Percentiles rank a stretch among this genome's conserved stretches.
phyloP scores from a whole-genome alignment of 108 stramenopile genomes.

The Skeletonema tropicum region DNA sequence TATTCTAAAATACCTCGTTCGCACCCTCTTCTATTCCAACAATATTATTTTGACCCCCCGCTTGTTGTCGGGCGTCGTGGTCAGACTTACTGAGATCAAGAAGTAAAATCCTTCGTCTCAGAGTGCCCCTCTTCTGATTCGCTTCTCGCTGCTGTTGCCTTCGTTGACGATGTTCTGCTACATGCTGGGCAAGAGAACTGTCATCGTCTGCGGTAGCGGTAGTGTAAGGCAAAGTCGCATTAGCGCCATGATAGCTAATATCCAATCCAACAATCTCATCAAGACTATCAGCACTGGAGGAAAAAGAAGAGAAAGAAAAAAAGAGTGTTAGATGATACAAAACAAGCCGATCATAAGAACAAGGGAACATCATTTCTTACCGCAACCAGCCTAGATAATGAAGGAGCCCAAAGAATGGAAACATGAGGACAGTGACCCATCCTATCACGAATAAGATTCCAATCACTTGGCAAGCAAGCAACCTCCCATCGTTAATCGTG shows the following conservation, averaged over 20 bases:
- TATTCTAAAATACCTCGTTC: background rate
- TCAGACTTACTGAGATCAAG: conserved; percentile 8
- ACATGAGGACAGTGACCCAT: conserved; percentile 70
- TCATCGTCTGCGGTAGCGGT: conserved; percentile 41
- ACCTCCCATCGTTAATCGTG: conserved; percentile 30
- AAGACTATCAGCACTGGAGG: conserved; percentile 52
- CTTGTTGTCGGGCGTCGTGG: background rate
- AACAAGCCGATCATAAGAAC: background rate
- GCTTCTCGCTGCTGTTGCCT: conserved; percentile 1
- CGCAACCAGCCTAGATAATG: conserved; percentile 60
- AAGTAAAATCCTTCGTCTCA: conserved; percentile 14
- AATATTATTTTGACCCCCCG: background rate
- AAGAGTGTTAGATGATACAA: background rate
- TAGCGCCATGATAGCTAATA: conserved; percentile 56
- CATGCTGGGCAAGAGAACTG: conserved; percentile 10
- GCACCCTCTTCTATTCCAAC: background rate
- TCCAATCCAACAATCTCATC: conserved; percentile 76
- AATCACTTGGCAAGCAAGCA: conserved; percentile 66
- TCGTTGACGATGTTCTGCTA: conserved; percentile 5
- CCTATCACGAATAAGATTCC: conserved; percentile 75
- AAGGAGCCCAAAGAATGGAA: conserved; percentile 67
- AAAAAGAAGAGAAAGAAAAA: background rate
- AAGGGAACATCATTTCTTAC: conserved; percentile 8
- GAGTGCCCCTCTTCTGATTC: background rate
- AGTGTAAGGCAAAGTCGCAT: conserved; percentile 11